Base-by-base conservation (phyloP, 257 asterid species). In the Catharanthus roseus region DNA sequence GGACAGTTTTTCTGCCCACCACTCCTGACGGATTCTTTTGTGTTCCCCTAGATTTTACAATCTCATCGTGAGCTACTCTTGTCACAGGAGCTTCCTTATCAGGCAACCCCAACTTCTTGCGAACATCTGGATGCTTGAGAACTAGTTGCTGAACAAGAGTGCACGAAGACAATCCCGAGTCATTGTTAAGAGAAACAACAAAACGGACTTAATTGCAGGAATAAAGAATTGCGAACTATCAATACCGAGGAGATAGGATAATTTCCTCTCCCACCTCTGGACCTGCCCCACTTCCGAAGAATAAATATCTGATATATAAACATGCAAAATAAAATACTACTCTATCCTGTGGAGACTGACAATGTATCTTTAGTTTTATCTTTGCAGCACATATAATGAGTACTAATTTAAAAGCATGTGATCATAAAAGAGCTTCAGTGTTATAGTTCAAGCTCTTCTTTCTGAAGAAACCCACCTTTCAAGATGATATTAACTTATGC, bases 21-120 rank as follows among this genome's bases (percentile, higher is more conserved):
- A 80, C 69, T 47, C 82, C 86, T 73, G 76, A 73, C 72, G 79
- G 75, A 61, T 71, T 6, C 47, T 75, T 71, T 65, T 82, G 86
- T 65, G 69, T 78, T 56, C 55, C 80, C 53, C 73, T 82, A 34
- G 57, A 41, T 70, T 72, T 73, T 71, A 53, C 83, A 24, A 56
- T 76, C 58, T 67, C 83, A 79, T 78, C 77, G 73, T 49, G 74
- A 66, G 79, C 51, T 19, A 77, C 77, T 78, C 82, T 77, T 65
- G 68, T 77, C 58, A 41, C 72, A 42, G 83, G 71, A 74, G 78
- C 83, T 67, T 81, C 69, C 82, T 56, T 80, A 49, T 65, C 76
- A 79, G 95, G 96, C 75, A 95, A 85, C 69, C 95, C 97, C 78
- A 95, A 81, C 77, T 72, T 82, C 82, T 80, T 72, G 54, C 89